A percentile compares a stretch with the other conserved stretches of the same genome.
Evolutionary conservation across 352 stramenopile genomes (phyloP).

Genomic region (Pythium biforme): DNA sequence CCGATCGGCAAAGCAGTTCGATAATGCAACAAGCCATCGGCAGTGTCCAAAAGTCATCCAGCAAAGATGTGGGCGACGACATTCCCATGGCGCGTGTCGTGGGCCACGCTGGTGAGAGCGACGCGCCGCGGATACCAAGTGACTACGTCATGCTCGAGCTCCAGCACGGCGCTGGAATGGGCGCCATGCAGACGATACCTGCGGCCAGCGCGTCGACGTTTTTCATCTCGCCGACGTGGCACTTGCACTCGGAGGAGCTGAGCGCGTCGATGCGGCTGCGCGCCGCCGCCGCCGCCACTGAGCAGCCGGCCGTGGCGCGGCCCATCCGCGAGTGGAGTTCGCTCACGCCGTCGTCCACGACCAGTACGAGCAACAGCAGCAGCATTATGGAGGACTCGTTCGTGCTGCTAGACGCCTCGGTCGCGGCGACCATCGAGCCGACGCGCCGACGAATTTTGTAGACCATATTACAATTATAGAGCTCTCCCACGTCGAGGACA

Average conservation of each 20-base stretch:
- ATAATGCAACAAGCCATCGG: background rate
- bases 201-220: conserved; percentile 54
- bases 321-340: conserved; percentile 22
- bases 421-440: conserved; percentile 12
- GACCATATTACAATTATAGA: conserved; percentile 8
- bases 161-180: conserved; percentile 57
- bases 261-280: conserved; percentile 57
- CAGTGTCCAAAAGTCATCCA: conserved; percentile 15
- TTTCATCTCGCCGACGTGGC: conserved; percentile 82
- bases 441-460: conserved; percentile 25
- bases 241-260: conserved; percentile 76
- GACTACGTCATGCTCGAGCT: conserved; percentile 86
- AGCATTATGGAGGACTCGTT: conserved; percentile 65
- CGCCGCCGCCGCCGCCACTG: no score
- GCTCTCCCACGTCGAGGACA: background rate
- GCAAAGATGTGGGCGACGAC: conserved; percentile 6
- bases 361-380: conserved; percentile 22
- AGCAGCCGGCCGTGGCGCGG: background rate
- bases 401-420: conserved; percentile 56
- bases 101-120: conserved; percentile 22
- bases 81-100: conserved; percentile 68
- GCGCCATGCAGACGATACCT: conserved; percentile 27
- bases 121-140: conserved; percentile 40
- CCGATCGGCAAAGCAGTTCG: conserved; percentile 10
- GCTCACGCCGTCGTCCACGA: conserved; percentile 1